A percentile compares a stretch with the other conserved stretches of the same genome.
Evolutionary conservation across 1,139 yeast species (phyloP).

Genomic region (Saccharomyces pastorianus): DNA sequence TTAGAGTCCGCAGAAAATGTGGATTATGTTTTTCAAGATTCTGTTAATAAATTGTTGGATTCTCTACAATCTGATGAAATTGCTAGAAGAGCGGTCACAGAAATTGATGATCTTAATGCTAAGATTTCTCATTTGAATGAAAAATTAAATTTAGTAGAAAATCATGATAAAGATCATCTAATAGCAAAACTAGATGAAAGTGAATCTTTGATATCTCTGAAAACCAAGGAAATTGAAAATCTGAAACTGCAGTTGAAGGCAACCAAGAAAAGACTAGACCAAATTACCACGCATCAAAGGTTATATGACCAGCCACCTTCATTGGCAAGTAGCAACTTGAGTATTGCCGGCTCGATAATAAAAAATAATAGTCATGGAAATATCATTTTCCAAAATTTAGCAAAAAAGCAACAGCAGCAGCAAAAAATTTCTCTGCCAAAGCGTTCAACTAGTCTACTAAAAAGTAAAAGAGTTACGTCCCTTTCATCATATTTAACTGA

Average conservation of each 20-base stretch:
- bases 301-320: slow-evolving; percentile 1
- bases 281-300: slow-evolving; percentile 40
- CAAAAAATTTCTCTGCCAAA: background rate
- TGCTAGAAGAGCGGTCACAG: slow-evolving; percentile 67
- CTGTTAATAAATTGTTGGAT: slow-evolving; percentile 65
- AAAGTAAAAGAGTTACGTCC: slow-evolving; percentile 12
- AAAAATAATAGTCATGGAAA: background rate
- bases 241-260: slow-evolving; percentile 47
- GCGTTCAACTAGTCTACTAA: slow-evolving; percentile 5
- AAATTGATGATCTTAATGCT: slow-evolving; percentile 52
- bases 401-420: background rate
- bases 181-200: slow-evolving; percentile 39
- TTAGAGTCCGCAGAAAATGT: background rate
- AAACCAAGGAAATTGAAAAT: slow-evolving; percentile 16
- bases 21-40: slow-evolving; percentile 49
- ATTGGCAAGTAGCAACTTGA: background rate
- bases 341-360: background rate
- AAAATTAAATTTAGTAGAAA: slow-evolving; percentile 57
- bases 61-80: slow-evolving; percentile 77
- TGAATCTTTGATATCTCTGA: slow-evolving; percentile 31
- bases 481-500: slow-evolving; percentile 6
- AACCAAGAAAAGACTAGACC: slow-evolving; percentile 66
- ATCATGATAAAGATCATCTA: slow-evolving; percentile 45
- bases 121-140: slow-evolving; percentile 41
- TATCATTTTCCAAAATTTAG: background rate